Evolutionary conservation across 179 eudicot species (phyloP), one percentile per base, ranked within the genome.

Genomic region (Dionaea muscipula): DNA sequence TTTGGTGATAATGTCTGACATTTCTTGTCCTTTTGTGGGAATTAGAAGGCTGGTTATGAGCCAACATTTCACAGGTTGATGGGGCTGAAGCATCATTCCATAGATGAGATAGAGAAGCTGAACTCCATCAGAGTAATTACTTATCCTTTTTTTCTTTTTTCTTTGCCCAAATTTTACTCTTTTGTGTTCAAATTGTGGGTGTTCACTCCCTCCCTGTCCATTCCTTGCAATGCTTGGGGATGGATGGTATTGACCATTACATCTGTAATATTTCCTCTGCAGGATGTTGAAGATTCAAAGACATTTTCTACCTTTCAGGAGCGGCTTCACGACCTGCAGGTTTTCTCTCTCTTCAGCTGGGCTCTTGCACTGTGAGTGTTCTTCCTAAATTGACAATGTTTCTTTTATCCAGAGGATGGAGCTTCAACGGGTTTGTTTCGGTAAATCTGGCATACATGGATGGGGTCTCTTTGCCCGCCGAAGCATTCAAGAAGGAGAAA

Each of bases 401-500:
- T 40, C 1, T n/a, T 64, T 59, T 31, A 54, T 56, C 47, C 84
- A 91, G 95, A 87, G 17, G 49, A 77, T 79, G n/a, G 98, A 84
- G 55, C 72, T 65, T 16, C 68, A 66, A 27, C 75, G 83, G 47
- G 79, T 91, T 72, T 82, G 96, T 65, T 91, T 91, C 45, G 98
- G 98, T 31, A 82, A 79, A 77, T 91, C 96, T 57, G 77, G 85
- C 60, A 87, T 87, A 59, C 98, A 91, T 67, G 96, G 98, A 60
- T 91, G 98, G 98, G 98, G 98, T 58, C 93, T 91, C 57, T 91
- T 91, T 78, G 98, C 98, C 25, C 83, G 96, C 31, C 77, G 72
- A 36, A 79, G 43, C 47, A 80, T 91, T 66, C 94, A 78, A 75
- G 94, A 87, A 81, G 98, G 98, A 69, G 84, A 91, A 65, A 91